Conservation (phyloP, 768 basidiomycete species). For the Russula abietina region DNA sequence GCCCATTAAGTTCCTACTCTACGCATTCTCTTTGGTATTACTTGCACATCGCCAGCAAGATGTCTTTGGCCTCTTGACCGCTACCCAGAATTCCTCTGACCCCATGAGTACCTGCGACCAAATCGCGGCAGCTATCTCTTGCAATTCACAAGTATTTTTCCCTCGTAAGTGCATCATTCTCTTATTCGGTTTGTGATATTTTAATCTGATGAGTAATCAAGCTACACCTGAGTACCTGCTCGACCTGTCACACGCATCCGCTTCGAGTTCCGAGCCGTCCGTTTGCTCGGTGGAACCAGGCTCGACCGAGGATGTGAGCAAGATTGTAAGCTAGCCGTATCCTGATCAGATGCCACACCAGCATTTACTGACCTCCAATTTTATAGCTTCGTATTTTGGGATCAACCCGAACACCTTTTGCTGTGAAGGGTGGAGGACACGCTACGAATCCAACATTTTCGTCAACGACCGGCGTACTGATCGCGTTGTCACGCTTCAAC, state of each 20-base stretch:
- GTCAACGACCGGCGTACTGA: neutral
- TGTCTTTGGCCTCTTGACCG: neutral
- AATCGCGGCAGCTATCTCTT: neutral
- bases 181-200: neutral
- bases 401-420: neutral
- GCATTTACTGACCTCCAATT: neutral
- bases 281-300: slow-evolving; percentile 24
- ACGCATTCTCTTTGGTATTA: neutral
- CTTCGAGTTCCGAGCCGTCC: slow-evolving; percentile 10
- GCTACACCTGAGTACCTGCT: slow-evolving; percentile 7
- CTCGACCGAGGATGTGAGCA: slow-evolving; percentile 17
- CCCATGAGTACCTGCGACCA: neutral
- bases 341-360: slow-evolving; percentile 15
- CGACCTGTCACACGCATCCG: slow-evolving; percentile 7
- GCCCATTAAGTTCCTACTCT: neutral
- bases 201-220: neutral
- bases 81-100: neutral
- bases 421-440: slow-evolving; percentile 1
- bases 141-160: neutral
- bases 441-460: neutral
- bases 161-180: neutral
- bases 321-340: slow-evolving; percentile 5
- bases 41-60: neutral
- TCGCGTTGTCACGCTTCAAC: neutral
- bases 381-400: neutral